Conservation (phyloP, 176 grass and related monocot species). For the Oryza rufipogon region DNA sequence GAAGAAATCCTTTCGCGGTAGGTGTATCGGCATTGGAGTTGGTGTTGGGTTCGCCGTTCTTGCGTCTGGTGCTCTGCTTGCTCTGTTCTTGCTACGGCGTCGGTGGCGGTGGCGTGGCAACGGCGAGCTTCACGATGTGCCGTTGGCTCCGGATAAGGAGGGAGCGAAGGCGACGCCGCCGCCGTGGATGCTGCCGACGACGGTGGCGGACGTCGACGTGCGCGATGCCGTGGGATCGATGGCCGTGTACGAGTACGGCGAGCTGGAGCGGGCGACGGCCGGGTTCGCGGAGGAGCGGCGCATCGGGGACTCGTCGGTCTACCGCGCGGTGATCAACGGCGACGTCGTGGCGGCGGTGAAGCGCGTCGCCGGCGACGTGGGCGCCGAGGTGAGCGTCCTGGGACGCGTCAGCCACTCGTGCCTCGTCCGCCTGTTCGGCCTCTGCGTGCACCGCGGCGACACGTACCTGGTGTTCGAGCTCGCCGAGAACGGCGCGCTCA, state of each 20-base stretch:
- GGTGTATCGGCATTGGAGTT: slow-evolving; percentile 47
- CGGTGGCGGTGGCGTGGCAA: neutral
- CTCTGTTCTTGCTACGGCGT: slow-evolving; percentile 12
- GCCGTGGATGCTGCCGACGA: neutral
- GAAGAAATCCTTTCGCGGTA: slow-evolving; percentile 9
- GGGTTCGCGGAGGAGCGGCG: slow-evolving; percentile 26
- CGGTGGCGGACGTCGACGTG: slow-evolving; percentile 15
- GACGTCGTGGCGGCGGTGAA: slow-evolving; percentile 45
- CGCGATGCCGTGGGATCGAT: slow-evolving; percentile 41
- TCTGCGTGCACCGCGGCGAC: slow-evolving; percentile 69
- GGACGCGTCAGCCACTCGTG: slow-evolving; percentile 57
- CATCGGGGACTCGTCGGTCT: slow-evolving; percentile 42
- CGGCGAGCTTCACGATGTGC: neutral
- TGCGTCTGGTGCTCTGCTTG: slow-evolving; percentile 13
- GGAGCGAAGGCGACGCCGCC: neutral
- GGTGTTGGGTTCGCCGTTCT: slow-evolving; percentile 49
- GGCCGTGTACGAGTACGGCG: slow-evolving; percentile 46
- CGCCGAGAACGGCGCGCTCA: slow-evolving; percentile 73
- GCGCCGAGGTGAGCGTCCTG: slow-evolving; percentile 58
- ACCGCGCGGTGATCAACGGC: slow-evolving; percentile 57
- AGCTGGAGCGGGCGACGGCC: slow-evolving; percentile 44
- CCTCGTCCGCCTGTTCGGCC: slow-evolving; percentile 63
- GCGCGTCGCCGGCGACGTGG: slow-evolving; percentile 52
- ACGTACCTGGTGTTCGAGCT: slow-evolving; percentile 82
- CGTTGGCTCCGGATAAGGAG: neutral